Evolutionary conservation across 2,329 filamentous ascomycete genomes (phyloP).

Genomic region (Diaporthe citri): DNA sequence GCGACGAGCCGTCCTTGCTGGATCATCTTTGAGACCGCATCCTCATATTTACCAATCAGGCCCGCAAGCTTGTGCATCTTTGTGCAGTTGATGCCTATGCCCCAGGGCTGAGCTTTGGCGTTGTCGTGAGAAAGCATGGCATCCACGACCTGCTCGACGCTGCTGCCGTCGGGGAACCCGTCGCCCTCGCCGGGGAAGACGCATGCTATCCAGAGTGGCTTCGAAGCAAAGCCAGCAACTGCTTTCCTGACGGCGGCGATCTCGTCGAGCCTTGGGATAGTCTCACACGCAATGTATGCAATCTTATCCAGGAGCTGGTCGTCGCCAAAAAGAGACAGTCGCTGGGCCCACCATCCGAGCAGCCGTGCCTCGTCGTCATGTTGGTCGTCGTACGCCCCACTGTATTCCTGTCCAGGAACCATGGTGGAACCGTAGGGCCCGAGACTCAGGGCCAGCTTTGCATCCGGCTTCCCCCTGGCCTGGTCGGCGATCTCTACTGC

Average conservation of each 20-base stretch:
- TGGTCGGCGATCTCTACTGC: conserved; percentile 59
- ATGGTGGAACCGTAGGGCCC: conserved; percentile 78
- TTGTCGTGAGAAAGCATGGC: conserved; percentile 52
- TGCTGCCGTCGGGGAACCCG: conserved; percentile 69
- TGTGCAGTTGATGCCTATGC: conserved; percentile 77
- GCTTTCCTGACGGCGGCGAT: conserved; percentile 67
- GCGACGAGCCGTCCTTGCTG: conserved; percentile 48
- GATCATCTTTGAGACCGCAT: conserved; percentile 56
- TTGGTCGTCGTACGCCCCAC: conserved; percentile 67
- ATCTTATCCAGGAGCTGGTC: conserved; percentile 56
- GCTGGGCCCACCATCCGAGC: conserved; percentile 67
- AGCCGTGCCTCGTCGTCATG: conserved; percentile 60
- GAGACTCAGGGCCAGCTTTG: conserved; percentile 68
- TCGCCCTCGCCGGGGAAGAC: conserved; percentile 69
- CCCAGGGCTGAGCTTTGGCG: conserved; percentile 62
- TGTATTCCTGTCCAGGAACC: conserved; percentile 75
- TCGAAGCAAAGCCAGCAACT: conserved; percentile 45
- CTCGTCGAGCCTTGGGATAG: conserved; percentile 73
- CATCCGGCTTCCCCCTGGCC: conserved; percentile 46
- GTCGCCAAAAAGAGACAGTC: conserved; percentile 65
- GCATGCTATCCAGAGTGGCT: conserved; percentile 70
- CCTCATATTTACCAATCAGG: conserved; percentile 68
- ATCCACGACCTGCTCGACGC: conserved; percentile 55
- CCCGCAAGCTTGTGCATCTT: conserved; percentile 72
- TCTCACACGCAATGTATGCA: conserved; percentile 73